phyloP scores from a whole-genome alignment of 768 basidiomycete genomes.

The Boletus eberwhitei region DNA sequence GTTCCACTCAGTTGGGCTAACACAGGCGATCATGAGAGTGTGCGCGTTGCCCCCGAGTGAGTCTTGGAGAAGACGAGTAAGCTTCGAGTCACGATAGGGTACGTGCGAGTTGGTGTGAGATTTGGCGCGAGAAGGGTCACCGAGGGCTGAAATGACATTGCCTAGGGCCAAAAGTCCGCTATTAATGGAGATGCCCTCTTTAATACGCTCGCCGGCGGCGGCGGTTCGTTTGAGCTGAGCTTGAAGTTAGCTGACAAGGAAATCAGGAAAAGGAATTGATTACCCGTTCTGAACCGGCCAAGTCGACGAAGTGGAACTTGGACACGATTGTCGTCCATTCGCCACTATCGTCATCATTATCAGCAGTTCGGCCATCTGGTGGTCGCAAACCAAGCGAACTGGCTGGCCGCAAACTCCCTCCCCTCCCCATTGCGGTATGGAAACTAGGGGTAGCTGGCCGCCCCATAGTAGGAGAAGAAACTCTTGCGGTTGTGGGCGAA shows the following conservation, averaged over 20 bases:
- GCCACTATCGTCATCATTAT: constrained; percentile 59
- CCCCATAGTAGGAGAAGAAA: constrained; percentile 76
- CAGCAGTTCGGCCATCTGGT: constrained; percentile 39
- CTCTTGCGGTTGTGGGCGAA: constrained; percentile 37
- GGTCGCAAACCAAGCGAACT: constrained; percentile 75
- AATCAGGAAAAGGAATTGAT: constrained; percentile 16
- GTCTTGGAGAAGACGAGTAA: constrained; percentile 76
- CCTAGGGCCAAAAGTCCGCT: constrained; percentile 93
- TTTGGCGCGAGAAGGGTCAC: constrained; percentile 86
- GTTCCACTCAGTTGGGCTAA: constrained; percentile 95
- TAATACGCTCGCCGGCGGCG: constrained; percentile 93
- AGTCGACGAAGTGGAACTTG: constrained; percentile 98
- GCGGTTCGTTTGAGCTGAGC: constrained; percentile 90
- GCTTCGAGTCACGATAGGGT: constrained; percentile 97
- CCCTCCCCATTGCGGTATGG: constrained; percentile 67
- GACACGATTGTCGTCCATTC: constrained; percentile 90
- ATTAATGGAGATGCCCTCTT: constrained; percentile 99
- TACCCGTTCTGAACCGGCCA: constrained; percentile 95
- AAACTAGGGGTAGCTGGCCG: constrained; percentile 81
- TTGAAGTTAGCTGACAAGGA: constrained; percentile 16
- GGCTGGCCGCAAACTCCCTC: constrained; percentile 63
- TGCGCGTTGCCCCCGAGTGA: constrained; percentile 97
- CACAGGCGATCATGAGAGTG: constrained; percentile 98
- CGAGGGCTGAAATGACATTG: constrained; percentile 97
- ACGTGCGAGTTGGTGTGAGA: constrained; percentile 84